Evolutionary conservation across 2,329 filamentous ascomycete genomes (phyloP).

Genomic region (Diaporthe longicolla): DNA sequence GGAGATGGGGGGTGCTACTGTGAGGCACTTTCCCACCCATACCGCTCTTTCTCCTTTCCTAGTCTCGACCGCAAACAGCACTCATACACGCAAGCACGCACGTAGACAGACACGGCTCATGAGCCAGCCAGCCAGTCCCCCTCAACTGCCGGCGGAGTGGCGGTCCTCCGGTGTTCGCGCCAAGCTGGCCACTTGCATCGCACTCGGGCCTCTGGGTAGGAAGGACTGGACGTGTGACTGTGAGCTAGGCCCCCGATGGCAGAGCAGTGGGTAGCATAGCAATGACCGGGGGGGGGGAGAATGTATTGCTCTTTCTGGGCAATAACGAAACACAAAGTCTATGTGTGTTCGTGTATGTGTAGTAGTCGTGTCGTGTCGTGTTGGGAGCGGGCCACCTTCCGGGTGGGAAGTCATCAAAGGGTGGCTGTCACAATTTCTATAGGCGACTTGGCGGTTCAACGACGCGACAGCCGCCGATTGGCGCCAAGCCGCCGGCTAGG

Average conservation of each 20-base stretch:
- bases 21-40: not conserved
- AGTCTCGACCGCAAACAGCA: not conserved
- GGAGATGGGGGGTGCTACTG: not conserved
- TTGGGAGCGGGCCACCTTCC: conserved; percentile 10
- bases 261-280: not conserved
- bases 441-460: conserved; percentile 36
- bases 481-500: conserved; percentile 35
- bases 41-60: conserved; percentile 14
- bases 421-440: conserved; percentile 23
- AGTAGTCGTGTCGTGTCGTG: not conserved
- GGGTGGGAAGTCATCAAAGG: conserved; percentile 4
- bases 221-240: not conserved
- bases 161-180: conserved; percentile 16
- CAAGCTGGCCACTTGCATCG: conserved; percentile 38
- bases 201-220: conserved; percentile 7
- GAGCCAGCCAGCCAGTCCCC: not conserved
- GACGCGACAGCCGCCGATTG: conserved; percentile 35
- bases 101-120: not conserved
- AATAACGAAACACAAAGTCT: conserved; percentile 18
- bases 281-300: not conserved
- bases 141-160: conserved; percentile 18
- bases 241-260: not conserved
- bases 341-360: conserved; percentile 19
- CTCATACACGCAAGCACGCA: not conserved
- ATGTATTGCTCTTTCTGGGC: conserved; percentile 27